Evolutionary conservation across 306 rosid genomes (phyloP).

Genomic region (Astragalus glycyphyllos): DNA sequence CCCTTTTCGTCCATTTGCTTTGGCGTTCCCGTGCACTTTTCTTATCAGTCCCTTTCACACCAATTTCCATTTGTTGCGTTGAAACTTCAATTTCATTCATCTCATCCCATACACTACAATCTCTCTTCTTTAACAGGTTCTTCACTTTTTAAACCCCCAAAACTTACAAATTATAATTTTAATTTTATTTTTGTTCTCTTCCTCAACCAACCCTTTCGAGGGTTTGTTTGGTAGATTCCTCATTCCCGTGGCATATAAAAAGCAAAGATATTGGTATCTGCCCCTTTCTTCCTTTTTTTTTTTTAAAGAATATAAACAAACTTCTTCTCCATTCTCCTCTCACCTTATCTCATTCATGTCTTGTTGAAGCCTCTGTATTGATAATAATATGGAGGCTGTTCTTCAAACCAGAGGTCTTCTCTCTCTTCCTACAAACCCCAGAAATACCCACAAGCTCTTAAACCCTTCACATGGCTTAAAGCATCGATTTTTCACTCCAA

Average conservation of each 20-base stretch:
- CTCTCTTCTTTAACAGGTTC: neutral
- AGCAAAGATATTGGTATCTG: constrained; percentile 48
- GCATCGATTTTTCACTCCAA: constrained; percentile 65
- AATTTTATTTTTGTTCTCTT: constrained; percentile 2
- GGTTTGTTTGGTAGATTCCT: constrained; percentile 40
- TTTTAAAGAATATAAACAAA: constrained; percentile 19
- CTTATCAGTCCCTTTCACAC: no score
- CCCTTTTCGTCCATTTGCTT: no score
- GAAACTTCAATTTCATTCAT: neutral
- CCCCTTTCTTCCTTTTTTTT: constrained; percentile 12
- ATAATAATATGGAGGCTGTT: constrained; percentile 68
- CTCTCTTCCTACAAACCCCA: constrained; percentile 77
- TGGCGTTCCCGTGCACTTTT: no score
- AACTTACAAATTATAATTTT: neutral
- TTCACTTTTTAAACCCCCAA: neutral
- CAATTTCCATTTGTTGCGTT: neutral
- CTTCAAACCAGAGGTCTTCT: constrained; percentile 85
- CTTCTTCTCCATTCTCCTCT: neutral
- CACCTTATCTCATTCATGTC: constrained; percentile 57
- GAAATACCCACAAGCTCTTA: constrained; percentile 45
- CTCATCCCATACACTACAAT: neutral
- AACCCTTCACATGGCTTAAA: constrained; percentile 65
- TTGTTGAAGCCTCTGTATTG: constrained; percentile 44
- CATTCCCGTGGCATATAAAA: constrained; percentile 36
- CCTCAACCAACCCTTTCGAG: neutral